Percentiles rank a stretch among this genome's conserved stretches.
Conservation (phyloP, 441 rosid genomes). For the Populus hybrid region DNA sequence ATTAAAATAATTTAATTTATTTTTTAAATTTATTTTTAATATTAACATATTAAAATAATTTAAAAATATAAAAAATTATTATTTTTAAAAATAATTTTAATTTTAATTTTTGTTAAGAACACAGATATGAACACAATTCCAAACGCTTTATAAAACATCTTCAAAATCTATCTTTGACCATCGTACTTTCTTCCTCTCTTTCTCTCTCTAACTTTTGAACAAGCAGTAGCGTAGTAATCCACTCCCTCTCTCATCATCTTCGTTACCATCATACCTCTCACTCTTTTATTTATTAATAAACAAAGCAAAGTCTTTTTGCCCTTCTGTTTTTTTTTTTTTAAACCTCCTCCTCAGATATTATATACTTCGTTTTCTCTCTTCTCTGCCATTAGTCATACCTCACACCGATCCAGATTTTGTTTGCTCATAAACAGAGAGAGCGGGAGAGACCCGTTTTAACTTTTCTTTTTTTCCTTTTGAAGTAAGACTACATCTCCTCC, state of each 20-base stretch:
- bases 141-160: conserved; percentile 14
- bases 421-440: not conserved
- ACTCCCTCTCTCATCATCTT: conserved; percentile 7
- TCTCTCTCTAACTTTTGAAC: conserved; percentile 6
- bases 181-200: conserved; percentile 25
- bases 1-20: no score
- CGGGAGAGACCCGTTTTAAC: not conserved
- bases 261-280: not conserved
- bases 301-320: not conserved
- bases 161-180: conserved; percentile 58
- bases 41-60: no score
- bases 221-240: not conserved
- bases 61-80: no score
- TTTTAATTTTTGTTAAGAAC: no score
- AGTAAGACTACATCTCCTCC: not conserved
- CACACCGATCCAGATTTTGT: not conserved
- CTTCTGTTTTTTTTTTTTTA: not conserved
- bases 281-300: not conserved
- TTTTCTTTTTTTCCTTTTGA: not conserved
- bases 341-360: not conserved
- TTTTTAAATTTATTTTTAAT: no score
- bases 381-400: not conserved
- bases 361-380: not conserved
- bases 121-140: not conserved
- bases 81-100: no score